phyloP scores from a whole-genome alignment of 1,284 basidiomycete species.

The Moesziomyces sp. region DNA sequence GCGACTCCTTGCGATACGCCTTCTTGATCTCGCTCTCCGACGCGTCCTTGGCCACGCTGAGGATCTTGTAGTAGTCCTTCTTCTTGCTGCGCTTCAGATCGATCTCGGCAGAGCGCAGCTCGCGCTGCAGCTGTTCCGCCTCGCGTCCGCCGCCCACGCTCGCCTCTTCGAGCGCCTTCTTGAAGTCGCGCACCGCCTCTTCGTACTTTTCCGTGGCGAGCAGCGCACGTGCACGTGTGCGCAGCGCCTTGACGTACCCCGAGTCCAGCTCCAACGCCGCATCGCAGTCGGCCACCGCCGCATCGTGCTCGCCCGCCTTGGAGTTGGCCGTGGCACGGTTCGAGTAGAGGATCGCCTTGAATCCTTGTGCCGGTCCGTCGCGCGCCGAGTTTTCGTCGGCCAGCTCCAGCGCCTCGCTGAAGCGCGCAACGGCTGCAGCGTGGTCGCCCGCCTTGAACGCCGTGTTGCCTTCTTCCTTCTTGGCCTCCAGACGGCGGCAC shows the following conservation, averaged over 20 bases:
- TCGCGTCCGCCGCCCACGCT: conserved; percentile 69
- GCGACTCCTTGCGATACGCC: conserved; percentile 60
- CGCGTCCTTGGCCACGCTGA: conserved; percentile 80
- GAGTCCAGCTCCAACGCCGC: conserved; percentile 76
- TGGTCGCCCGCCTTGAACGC: conserved; percentile 78
- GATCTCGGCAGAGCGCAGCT: conserved; percentile 69
- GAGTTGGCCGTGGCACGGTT: conserved; percentile 85
- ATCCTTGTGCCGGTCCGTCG: conserved; percentile 54
- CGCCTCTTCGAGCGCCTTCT: conserved; percentile 77
- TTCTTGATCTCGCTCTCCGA: conserved; percentile 84
- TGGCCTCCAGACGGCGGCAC: conserved; percentile 79
- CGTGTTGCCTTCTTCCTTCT: conserved; percentile 85
- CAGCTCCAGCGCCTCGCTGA: conserved; percentile 53
- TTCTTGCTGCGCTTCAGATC: conserved; percentile 65
- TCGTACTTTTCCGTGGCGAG: conserved; percentile 81
- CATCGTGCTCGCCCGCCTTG: conserved; percentile 75
- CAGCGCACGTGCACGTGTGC: conserved; percentile 83
- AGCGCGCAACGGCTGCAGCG: conserved; percentile 75
- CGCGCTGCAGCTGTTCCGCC: conserved; percentile 74
- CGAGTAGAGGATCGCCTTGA: conserved; percentile 77
- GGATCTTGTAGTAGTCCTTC: conserved; percentile 78
- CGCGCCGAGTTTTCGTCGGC: conserved; percentile 45
- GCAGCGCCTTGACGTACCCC: conserved; percentile 82
- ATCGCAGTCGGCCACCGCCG: conserved; percentile 79
- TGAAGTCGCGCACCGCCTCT: conserved; percentile 79